phyloP scores from a whole-genome alignment of 345 rosid species.

The Sisymbrium irio region DNA sequence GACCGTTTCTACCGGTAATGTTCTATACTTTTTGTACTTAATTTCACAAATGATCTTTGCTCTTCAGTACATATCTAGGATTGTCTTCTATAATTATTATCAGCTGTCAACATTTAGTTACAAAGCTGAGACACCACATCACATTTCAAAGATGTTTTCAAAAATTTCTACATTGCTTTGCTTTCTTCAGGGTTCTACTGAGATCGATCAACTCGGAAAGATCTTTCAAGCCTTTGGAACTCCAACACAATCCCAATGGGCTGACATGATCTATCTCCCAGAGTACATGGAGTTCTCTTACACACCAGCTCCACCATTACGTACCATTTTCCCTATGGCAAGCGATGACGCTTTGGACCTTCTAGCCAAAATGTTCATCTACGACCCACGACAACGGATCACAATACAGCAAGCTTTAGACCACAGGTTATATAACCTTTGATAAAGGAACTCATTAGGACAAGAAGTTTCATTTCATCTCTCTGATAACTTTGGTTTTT shows the following conservation, averaged over 20 bases:
- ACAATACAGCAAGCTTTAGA: slow-evolving; percentile 57
- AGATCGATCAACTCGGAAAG: slow-evolving; percentile 58
- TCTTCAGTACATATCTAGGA: neutral
- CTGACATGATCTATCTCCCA: slow-evolving; percentile 56
- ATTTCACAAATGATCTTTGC: neutral
- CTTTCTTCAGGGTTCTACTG: slow-evolving; percentile 45
- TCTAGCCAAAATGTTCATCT: slow-evolving; percentile 50
- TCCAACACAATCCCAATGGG: slow-evolving; percentile 53
- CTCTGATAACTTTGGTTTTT: neutral
- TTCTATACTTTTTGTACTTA: neutral
- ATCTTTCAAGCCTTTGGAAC: slow-evolving; percentile 61
- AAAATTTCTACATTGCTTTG: neutral
- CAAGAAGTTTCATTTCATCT: neutral
- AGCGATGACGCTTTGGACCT: slow-evolving; percentile 59
- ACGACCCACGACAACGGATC: slow-evolving; percentile 53
- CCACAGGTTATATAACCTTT: slow-evolving; percentile 39
- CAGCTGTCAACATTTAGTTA: neutral
- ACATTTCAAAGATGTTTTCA: neutral
- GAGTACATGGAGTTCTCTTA: slow-evolving; percentile 52
- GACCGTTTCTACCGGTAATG: slow-evolving; percentile 51
- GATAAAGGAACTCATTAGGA: neutral
- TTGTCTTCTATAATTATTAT: neutral
- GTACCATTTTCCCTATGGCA: slow-evolving; percentile 54
- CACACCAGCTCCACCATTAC: slow-evolving; percentile 44
- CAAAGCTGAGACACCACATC: neutral